These are phyloP conservation scores for Fraxinus quadrangulata DNA, from an alignment of 257 asterid genomes.

Conservation along the genomic window DNA sequence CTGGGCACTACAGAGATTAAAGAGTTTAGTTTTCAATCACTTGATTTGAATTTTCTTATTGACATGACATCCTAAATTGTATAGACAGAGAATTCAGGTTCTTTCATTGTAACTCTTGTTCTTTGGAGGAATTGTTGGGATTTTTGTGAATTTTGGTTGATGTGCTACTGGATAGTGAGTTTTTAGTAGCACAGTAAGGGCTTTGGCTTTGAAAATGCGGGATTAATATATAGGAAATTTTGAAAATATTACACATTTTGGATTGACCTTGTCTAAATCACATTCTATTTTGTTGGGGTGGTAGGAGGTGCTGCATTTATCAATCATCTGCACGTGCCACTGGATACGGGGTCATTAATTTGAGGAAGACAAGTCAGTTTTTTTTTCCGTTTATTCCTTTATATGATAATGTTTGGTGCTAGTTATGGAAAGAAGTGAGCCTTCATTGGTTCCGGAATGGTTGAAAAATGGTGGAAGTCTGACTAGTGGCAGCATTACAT, in stretches of 20 bases:
- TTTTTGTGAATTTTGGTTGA: constrained; percentile 2
- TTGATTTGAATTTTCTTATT: constrained; percentile 21
- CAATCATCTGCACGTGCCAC: not conserved
- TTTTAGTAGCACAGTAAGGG: constrained; percentile 15
- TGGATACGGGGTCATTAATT: constrained; percentile 19
- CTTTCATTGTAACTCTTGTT: constrained; percentile 23
- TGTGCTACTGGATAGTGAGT: constrained; percentile 15
- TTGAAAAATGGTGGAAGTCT: constrained; percentile 62
- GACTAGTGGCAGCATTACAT: constrained; percentile 39
- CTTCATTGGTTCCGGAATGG: constrained; percentile 86
- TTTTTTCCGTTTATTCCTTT: constrained; percentile 27
- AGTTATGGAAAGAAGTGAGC: constrained; percentile 90
- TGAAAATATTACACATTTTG: not conserved
- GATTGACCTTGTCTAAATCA: constrained; percentile 5
- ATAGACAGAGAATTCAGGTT: constrained; percentile 26
- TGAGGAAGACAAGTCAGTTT: constrained; percentile 21
- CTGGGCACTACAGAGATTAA: constrained; percentile 24
- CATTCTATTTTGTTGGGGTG: constrained; percentile 19
- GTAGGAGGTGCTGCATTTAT: constrained; percentile 5
- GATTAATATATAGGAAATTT: constrained; percentile 21
- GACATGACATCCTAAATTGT: constrained; percentile 14
- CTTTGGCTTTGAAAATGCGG: constrained; percentile 5
- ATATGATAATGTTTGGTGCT: constrained; percentile 47
- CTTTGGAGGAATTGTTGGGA: constrained; percentile 18
- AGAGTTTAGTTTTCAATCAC: constrained; percentile 15